Base-by-base conservation (phyloP, 2,329 filamentous ascomycete genomes). In the Pseudocercospora eumusae region DNA sequence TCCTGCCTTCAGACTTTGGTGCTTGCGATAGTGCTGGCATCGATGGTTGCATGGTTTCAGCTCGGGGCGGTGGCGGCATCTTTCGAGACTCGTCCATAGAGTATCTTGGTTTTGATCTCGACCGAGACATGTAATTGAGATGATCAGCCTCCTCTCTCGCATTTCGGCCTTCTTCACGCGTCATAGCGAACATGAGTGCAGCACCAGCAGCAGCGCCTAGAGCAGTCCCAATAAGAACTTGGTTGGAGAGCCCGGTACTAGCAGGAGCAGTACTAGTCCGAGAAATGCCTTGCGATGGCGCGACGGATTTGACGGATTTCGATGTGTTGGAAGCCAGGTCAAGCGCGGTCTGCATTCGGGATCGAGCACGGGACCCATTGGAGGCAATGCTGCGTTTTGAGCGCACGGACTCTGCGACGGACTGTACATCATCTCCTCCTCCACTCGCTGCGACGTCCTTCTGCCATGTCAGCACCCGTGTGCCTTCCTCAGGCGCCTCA, bases 191-290 rank as follows among this genome's bases (percentile, higher is more conserved):
- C 9, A 90, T 88, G 44, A 90, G 80, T 9, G 88, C 89, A 36
- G 88, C 90, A 42, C 89, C 90, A 18, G 90, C 90, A 15, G 90
- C 91, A 31, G 89, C 90, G 47, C 91, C 91, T 54, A 96, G 82
- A 10, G 96, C 80, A 7, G 90, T 89, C 7, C 91, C 90, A 50
- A 95, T 82, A 21, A 76, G 42, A 15, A 67, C 64, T 59, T 73
- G 72, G 25, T 57, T 57, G 11, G 67, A 65, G 23, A 70, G 66
- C 23, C 64, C 61, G 13, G 61, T 58, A 10, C 58, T 59, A 6
- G 61, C 60, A 4, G 69, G 67, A 49, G 63, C 62, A 18, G 66
- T 71, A 20, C 25, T 56, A n/a, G 61, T 54, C 18, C 64, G 61
- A 13, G 63, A 52, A 18, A 69, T 60, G 28, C 64, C 59, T 15